phyloP scores from a whole-genome alignment of 306 rosid genomes.

The Cicer cuneatum region DNA sequence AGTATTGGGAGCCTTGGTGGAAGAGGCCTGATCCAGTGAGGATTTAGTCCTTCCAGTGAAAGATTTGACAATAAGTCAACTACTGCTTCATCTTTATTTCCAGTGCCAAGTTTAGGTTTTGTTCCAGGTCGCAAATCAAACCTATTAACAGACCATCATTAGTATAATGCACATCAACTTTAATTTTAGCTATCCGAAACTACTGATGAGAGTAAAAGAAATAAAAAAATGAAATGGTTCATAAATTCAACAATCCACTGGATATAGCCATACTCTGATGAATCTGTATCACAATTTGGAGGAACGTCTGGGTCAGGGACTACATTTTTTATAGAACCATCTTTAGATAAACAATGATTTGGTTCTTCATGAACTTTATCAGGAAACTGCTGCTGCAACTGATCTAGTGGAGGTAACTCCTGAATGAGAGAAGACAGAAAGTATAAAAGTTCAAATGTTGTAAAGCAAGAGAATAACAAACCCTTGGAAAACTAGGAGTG shows the following conservation, averaged over 20 bases:
- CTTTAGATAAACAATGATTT: constrained; percentile 60
- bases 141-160: constrained; percentile 53
- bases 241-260: constrained; percentile 29
- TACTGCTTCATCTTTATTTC: constrained; percentile 81
- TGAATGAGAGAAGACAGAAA: constrained; percentile 50
- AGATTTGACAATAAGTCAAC: constrained; percentile 77
- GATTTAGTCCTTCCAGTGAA: constrained; percentile 77
- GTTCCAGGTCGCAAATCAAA: constrained; percentile 78
- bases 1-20: constrained; percentile 92
- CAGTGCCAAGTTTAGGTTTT: constrained; percentile 79
- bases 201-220: not conserved
- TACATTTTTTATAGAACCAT: constrained; percentile 62
- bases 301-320: constrained; percentile 92
- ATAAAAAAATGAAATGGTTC: constrained; percentile 25
- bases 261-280: constrained; percentile 68
- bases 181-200: constrained; percentile 32
- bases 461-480: constrained; percentile 26
- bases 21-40: constrained; percentile 90
- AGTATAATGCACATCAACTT: constrained; percentile 38
- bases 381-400: constrained; percentile 77
- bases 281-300: constrained; percentile 66
- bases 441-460: constrained; percentile 20
- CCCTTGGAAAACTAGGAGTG: constrained; percentile 25
- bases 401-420: constrained; percentile 76
- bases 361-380: constrained; percentile 62